These are phyloP conservation scores for Gymnopilus junonius DNA, from an alignment of 768 basidiomycete species.

Conservation along the genomic window DNA sequence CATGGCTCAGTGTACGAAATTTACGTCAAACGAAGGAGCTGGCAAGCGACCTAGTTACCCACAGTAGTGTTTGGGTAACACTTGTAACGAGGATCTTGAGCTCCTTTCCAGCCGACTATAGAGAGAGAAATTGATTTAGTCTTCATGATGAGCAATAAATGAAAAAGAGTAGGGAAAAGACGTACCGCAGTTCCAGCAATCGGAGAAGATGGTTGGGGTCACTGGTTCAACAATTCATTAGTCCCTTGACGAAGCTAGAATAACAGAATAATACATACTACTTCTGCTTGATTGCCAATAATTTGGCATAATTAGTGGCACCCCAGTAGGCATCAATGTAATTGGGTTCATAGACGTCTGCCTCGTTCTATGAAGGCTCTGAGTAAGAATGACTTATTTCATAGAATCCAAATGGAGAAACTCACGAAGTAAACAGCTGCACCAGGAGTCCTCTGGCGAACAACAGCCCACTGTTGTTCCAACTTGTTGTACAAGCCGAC, in stretches of 20 bases:
- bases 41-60: not conserved
- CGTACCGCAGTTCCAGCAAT: slow-evolving; percentile 24
- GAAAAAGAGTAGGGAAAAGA: not conserved
- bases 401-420: not conserved
- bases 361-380: slow-evolving; percentile 16
- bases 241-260: no score
- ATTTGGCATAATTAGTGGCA: slow-evolving; percentile 6
- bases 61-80: slow-evolving; percentile 15
- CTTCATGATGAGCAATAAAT: not conserved
- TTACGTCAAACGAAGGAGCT: not conserved
- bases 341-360: slow-evolving; percentile 22
- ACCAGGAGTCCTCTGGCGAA: slow-evolving; percentile 17
- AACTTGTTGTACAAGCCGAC: slow-evolving; percentile 16
- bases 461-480: slow-evolving; percentile 14
- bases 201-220: slow-evolving; percentile 22
- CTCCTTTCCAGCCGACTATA: slow-evolving; percentile 23
- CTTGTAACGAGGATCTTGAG: slow-evolving; percentile 14
- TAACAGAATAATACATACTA: slow-evolving; percentile 9
- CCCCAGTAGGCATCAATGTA: slow-evolving; percentile 21
- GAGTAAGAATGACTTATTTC: not conserved
- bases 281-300: slow-evolving; percentile 22
- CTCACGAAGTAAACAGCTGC: slow-evolving; percentile 21
- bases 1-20: no score
- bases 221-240: not conserved
- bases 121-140: not conserved